These are phyloP conservation scores for Sarocladium kiliense DNA, from an alignment of 2,329 filamentous ascomycete species.

Conservation along the genomic window DNA sequence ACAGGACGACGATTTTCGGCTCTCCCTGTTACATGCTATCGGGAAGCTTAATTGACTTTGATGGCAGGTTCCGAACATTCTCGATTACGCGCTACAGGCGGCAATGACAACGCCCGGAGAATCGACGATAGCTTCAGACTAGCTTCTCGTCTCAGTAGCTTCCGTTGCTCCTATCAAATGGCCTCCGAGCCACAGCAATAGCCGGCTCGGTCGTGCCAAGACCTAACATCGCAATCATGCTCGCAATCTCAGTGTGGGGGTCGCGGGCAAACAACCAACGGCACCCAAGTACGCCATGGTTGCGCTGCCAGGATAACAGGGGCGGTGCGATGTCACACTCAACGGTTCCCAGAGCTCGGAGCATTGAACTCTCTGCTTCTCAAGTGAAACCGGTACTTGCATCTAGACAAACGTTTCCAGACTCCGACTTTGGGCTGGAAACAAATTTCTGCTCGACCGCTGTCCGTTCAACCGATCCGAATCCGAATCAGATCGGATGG, in stretches of 20 bases:
- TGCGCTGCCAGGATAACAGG: not conserved
- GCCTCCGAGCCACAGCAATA: not conserved
- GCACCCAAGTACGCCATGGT: not conserved
- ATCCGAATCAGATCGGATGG: not conserved
- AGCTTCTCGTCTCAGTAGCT: not conserved
- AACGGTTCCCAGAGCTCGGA: not conserved
- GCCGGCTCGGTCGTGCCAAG: conserved; percentile 1
- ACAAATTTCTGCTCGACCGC: too few relatives aligned
- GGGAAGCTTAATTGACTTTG: not conserved
- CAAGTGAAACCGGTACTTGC: not conserved
- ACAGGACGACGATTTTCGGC: not conserved
- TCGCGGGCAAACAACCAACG: not conserved
- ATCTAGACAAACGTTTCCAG: too few relatives aligned
- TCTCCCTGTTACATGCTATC: not conserved
- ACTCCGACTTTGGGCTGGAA: too few relatives aligned
- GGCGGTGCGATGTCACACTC: not conserved
- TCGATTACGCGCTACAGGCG: conserved; percentile 3
- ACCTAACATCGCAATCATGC: not conserved
- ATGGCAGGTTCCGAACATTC: not conserved
- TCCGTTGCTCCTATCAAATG: not conserved
- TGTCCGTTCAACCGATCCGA: too few relatives aligned
- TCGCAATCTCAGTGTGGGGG: conserved; percentile 5
- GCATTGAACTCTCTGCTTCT: too few relatives aligned
- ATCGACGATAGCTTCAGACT: conserved; percentile 2
- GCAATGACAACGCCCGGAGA: not conserved